Percentiles rank a stretch among this genome's conserved stretches.
Evolutionary conservation across 1,139 yeast genomes (phyloP).

Genomic region (Lodderomyces metapsilosis): DNA sequence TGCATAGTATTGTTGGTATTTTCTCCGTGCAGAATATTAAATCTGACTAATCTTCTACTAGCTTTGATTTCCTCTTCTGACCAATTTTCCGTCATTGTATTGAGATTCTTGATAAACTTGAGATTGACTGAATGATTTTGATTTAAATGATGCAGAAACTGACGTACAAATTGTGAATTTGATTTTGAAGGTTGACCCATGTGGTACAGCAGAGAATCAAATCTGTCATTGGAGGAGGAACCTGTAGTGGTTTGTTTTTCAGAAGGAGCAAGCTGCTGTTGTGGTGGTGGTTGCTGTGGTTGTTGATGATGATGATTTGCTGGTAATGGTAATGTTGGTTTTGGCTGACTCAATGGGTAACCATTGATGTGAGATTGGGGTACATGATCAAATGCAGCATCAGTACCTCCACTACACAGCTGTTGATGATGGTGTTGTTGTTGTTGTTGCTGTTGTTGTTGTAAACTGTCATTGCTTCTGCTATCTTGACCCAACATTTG

Average conservation of each 20-base stretch:
- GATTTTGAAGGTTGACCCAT: slow-evolving; percentile 7
- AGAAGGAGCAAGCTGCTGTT: background rate
- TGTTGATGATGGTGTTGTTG: background rate
- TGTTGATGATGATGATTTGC: background rate
- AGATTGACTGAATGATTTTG: slow-evolving; percentile 12
- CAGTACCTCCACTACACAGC: background rate
- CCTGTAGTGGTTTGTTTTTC: too few species aligned
- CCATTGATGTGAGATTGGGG: slow-evolving; percentile 1
- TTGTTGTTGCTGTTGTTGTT: too few species aligned
- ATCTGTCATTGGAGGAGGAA: background rate
- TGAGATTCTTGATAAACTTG: slow-evolving; percentile 12
- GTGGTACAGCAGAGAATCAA: slow-evolving; percentile 8
- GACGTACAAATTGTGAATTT: slow-evolving; percentile 12
- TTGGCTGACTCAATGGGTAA: background rate
- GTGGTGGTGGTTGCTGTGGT: background rate
- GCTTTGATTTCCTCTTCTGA: slow-evolving; percentile 25
- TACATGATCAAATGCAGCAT: background rate
- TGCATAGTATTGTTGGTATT: slow-evolving; percentile 16
- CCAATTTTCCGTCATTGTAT: slow-evolving; percentile 35
- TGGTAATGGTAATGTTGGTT: slow-evolving; percentile 1
- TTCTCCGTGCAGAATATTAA: slow-evolving; percentile 23
- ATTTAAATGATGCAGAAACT: slow-evolving; percentile 11
- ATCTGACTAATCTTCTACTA: slow-evolving; percentile 37
- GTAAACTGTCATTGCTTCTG: too few species aligned
- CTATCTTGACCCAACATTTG: slow-evolving; percentile 1